Base-by-base conservation (phyloP, 495 filamentous ascomycete species). In the Hypoxylon fragiforme region DNA sequence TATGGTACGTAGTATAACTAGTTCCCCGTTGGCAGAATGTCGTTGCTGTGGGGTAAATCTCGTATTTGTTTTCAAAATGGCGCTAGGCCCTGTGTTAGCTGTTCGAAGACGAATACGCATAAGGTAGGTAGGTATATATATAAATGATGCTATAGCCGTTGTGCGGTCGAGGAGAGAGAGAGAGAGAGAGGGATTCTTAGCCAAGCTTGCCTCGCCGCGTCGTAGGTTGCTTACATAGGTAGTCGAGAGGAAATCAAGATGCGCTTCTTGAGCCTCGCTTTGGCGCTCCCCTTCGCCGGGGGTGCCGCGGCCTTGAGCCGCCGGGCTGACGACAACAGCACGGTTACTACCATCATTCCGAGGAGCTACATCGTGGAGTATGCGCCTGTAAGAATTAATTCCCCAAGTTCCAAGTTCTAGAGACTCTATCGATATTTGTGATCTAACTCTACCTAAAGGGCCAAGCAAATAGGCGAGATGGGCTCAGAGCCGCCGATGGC, bases 321-420 rank as follows among this genome's bases (percentile, higher is more conserved):
- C 14, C 35, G 31, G 18, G 55, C 34, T 22, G 55, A 45, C 12
- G 55, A 45, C 12, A 50, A 47, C 26, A 44, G n/a, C 16, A 43
- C 48, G 8, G 35, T 15, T 36, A 11, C 18, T n/a, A 18, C 24
- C 11, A 41, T 26, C 4, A 38, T 53, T 37, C 13, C 44, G 22
- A 35, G 18, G 14, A 46, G 37, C 26, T 48, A 48, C 32, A 48
- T 54, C 9, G 21, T 54, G 15, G 51, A 54, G 37, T 54, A 47
- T 31, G 51, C 51, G 2, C 51, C 51, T 13, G 51, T 54, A 15
- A 38, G 51, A n/a, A n/a, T n/a, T n/a, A n/a, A n/a, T n/a, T 47
- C 14, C 24, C n/a, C 13, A n/a, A 3, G 12, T 11, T 8, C 21
- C 22, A 22, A 3, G 22, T 31, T 7, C 14, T 16, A 2, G 11